phyloP scores from a whole-genome alignment of 257 asterid genomes.

The Mentha longifolia region DNA sequence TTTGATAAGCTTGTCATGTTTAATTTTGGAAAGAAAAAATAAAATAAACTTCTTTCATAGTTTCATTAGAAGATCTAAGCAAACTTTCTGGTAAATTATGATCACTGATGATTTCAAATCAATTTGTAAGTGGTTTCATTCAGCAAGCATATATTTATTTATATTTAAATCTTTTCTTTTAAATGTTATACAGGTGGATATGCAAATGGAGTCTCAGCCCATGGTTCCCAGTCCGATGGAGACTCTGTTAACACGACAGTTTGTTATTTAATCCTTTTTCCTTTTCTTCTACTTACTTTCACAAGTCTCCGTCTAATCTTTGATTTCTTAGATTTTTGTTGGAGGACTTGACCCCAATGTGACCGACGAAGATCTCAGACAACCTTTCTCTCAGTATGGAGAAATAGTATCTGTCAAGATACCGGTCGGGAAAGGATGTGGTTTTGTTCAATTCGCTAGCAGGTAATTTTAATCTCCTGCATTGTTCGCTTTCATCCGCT shows the following conservation, averaged over 20 bases:
- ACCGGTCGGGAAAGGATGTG: conserved; percentile 92
- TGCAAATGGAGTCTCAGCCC: conserved; percentile 67
- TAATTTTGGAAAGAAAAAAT: neutral
- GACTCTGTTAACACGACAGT: conserved; percentile 89
- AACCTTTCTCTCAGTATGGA: conserved; percentile 80
- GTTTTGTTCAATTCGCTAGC: conserved; percentile 88
- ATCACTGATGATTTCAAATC: neutral
- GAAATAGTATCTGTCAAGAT: conserved; percentile 85
- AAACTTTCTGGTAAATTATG: neutral
- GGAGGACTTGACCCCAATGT: conserved; percentile 93
- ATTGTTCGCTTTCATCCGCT: neutral
- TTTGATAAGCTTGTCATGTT: neutral
- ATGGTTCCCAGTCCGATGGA: conserved; percentile 77
- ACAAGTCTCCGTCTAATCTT: conserved; percentile 35
- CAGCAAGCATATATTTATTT: neutral
- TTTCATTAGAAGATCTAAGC: neutral
- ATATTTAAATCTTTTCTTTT: conserved; percentile 12
- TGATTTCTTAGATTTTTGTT: conserved; percentile 73
- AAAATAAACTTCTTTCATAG: neutral
- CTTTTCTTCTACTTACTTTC: conserved; percentile 20
- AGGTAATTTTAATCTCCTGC: conserved; percentile 42
- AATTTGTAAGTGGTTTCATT: neutral
- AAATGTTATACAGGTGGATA: conserved; percentile 67
- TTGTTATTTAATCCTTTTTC: conserved; percentile 47
- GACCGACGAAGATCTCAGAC: conserved; percentile 84